Evolutionary conservation across 257 asterid species (phyloP).

Genomic region (Linaria vulgaris): DNA sequence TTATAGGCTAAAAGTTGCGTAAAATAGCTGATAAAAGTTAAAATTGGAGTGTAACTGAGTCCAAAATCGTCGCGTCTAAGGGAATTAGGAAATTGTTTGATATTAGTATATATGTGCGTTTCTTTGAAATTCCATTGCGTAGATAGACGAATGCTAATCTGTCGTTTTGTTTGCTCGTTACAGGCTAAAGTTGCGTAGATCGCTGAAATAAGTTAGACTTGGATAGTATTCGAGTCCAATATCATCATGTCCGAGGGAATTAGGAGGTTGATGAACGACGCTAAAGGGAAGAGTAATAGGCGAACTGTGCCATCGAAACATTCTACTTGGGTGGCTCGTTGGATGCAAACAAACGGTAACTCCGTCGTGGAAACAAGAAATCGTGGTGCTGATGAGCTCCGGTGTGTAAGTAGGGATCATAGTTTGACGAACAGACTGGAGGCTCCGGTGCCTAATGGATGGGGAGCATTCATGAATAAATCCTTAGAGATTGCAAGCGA

Average conservation of each 20-base stretch:
- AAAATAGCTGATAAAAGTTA: no score
- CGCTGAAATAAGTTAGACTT: conserved; percentile 25
- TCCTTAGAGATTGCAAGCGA: conserved; percentile 22
- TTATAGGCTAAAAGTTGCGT: no score
- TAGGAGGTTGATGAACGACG: conserved; percentile 19
- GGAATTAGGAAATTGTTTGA: conserved; percentile 25
- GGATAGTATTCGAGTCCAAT: conserved; percentile 13
- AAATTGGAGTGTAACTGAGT: conserved; percentile 12
- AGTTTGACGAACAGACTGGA: conserved; percentile 23
- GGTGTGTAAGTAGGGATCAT: conserved; percentile 17
- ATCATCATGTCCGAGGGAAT: conserved; percentile 49
- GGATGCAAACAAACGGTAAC: conserved; percentile 43
- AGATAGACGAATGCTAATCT: no score
- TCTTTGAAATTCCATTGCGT: no score
- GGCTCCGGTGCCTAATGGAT: conserved; percentile 29
- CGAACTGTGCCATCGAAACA: conserved; percentile 32
- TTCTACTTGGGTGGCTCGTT: conserved; percentile 67
- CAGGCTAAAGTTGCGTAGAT: conserved; percentile 5
- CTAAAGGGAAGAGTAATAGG: conserved; percentile 37
- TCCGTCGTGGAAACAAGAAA: conserved; percentile 22
- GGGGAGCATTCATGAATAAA: conserved; percentile 24
- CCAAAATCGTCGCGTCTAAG: conserved; percentile 46
- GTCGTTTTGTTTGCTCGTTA: background rate
- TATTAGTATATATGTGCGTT: no score
- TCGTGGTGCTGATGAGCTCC: conserved; percentile 26